Base-by-base conservation (phyloP, 495 filamentous ascomycete genomes). In the Parathielavia hyrcaniae region DNA sequence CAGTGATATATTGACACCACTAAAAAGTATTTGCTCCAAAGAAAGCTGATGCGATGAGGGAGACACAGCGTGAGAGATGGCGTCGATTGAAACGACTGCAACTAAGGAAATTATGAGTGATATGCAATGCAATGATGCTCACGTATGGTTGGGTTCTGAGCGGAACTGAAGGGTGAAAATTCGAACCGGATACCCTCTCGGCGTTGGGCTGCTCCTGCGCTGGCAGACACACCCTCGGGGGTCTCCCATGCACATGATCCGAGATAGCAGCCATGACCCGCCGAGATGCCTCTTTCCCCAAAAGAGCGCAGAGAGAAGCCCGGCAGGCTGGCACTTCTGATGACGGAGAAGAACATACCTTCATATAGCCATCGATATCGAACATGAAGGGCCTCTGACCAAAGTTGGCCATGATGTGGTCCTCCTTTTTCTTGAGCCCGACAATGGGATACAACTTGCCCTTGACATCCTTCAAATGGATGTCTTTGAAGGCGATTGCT, bases 401-500 rank as follows among this genome's bases (percentile, higher is more conserved):
- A 77, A 99, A 97, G 70, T 99, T 99, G 48, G 85, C 88, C 51
- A 81, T 79, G 61, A 99, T 71, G 66, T 91, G 85, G 58, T 96
- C 91, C 41, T 85, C 83, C 0, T 86, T 80, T 65, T 86, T 91
- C 76, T 96, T 97, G 79, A 99, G 87, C n/a, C 95, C 93, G 9
- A 97, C 84, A 0, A 87, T 87, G 10, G 93, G 93, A 72, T 87
- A 97, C 13, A 92, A 66, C 61, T 82, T 79, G 14, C 86, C 76
- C 19, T 79, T 69, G 20, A 52, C 22, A 38, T 79, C 58, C 60
- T 79, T 89, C 49, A 97, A 79, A 35, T 88, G 86, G 40, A 96
- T 77, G 46, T 92, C 86, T 47, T 81, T 79, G 66, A 97, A 97
- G 10, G 93, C 92, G 61, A 79, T 81, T 13, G 85, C 91, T 95